Base-by-base conservation (phyloP, 1,284 basidiomycete species). In the Trametes hirsuta region DNA sequence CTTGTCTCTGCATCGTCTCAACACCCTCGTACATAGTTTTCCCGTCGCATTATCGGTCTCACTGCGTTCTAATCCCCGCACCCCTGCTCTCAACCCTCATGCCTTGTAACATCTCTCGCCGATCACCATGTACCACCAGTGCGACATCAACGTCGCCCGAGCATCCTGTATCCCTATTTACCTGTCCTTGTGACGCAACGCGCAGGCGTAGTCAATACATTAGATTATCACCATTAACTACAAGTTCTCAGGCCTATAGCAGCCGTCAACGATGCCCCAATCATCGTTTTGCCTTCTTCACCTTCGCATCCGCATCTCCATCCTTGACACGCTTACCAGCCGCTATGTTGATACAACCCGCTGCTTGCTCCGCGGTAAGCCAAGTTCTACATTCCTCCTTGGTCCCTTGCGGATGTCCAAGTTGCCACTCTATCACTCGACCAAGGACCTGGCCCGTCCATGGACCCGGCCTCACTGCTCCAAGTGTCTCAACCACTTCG, bases 381-480 rank as follows among this genome's bases (percentile, higher is more conserved):
- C 92, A 97, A 22, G 71, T 71, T 34, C 80, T 72, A 69, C 92
- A 94, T 8, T 88, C 84, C 4, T 86, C 87, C 68, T 84, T 84
- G 1, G 84, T 84, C 0, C 80, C 81, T 1, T 78, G 69, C 0
- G 94, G 92, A 71, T 94, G 77, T 39, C 85, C 86, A 11, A 97
- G 81, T 71, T 95, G 94, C 93, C 93, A 97, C 62, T 87, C 84
- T 22, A 93, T 72, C 42, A 97, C 81, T 40, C 80, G 82, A 18
- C 80, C 75, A n/a, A 92, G 78, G 18, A 90, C 81, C 24, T 80
- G 74, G 30, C 84, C 81, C 6, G 88, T 84, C 85, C 93, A 89
- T 2, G 84, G 83, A 1, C 93, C 93, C 1, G 88, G 82, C 62
- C 79, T 83, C 3, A 77, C 75, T 9, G 77, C 78, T 2, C 77